Conservation (phyloP, 306 rosid genomes). For the Cicer pinnatifidum region DNA sequence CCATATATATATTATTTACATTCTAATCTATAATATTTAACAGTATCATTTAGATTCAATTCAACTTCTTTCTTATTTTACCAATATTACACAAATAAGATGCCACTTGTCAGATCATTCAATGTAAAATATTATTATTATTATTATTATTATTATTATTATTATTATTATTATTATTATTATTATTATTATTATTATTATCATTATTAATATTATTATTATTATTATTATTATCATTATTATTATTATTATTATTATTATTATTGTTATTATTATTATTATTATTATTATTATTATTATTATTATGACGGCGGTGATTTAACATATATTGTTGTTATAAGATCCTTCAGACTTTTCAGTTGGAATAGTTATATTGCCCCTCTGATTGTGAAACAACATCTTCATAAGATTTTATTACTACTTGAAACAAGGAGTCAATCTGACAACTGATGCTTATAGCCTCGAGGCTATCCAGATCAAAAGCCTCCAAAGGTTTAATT, state of each 20-base stretch:
- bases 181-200: no score
- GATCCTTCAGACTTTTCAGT: slow-evolving; percentile 15
- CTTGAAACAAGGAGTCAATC: slow-evolving; percentile 11
- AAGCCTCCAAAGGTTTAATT: not conserved
- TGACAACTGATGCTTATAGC: slow-evolving; percentile 2
- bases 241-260: no score
- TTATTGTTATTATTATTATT: no score
- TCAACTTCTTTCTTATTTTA: slow-evolving; percentile 21
- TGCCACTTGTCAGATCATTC: slow-evolving; percentile 23
- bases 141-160: no score
- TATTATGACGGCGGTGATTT: not conserved
- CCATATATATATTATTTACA: no score
- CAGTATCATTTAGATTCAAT: slow-evolving; percentile 30
- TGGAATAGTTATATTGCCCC: not conserved
- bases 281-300: not conserved
- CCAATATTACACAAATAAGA: slow-evolving; percentile 7
- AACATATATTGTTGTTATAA: slow-evolving; percentile 6
- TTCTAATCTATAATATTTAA: no score
- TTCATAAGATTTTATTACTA: slow-evolving; percentile 15
- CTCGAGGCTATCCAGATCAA: not conserved
- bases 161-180: no score
- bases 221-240: no score
- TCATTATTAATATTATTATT: no score
- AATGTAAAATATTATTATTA: not conserved
- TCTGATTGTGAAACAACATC: slow-evolving; percentile 21